Percentiles rank a stretch among this genome's conserved stretches.
Conservation (phyloP, 306 rosid genomes). For the Argentina anserina region DNA sequence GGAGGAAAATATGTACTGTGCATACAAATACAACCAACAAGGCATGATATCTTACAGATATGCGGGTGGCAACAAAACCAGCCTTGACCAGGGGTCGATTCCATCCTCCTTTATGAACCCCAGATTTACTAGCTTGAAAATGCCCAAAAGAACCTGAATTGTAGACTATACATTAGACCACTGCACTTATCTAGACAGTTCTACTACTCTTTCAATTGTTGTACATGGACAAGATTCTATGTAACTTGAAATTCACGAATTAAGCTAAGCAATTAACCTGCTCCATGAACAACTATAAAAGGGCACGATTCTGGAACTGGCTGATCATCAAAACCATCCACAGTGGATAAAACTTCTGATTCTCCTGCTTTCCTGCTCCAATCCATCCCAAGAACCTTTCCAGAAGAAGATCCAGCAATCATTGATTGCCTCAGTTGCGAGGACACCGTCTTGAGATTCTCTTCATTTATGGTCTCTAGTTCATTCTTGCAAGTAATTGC, state of each 20-base stretch:
- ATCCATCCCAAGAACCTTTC: slow-evolving; percentile 77
- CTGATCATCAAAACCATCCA: slow-evolving; percentile 47
- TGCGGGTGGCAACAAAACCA: slow-evolving; percentile 93
- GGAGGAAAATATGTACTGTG: slow-evolving; percentile 10
- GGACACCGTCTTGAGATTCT: slow-evolving; percentile 61
- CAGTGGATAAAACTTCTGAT: slow-evolving; percentile 39
- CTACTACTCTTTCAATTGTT: neutral
- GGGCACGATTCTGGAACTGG: slow-evolving; percentile 35
- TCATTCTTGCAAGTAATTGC: slow-evolving; percentile 88
- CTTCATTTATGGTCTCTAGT: slow-evolving; percentile 72
- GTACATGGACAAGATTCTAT: neutral
- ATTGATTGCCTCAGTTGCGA: slow-evolving; percentile 72
- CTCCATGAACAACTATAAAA: slow-evolving; percentile 93
- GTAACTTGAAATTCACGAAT: neutral
- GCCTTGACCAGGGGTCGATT: slow-evolving; percentile 80
- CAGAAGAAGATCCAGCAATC: slow-evolving; percentile 35
- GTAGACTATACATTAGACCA: neutral
- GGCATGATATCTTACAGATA: slow-evolving; percentile 57
- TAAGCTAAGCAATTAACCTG: slow-evolving; percentile 51
- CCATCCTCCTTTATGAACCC: slow-evolving; percentile 89
- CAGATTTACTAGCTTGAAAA: slow-evolving; percentile 93
- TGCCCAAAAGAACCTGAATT: slow-evolving; percentile 91
- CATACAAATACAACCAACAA: neutral
- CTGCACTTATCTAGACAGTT: neutral
- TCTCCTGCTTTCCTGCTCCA: slow-evolving; percentile 80